Conservation (phyloP, 345 rosid genomes). For the Firmiana major region DNA sequence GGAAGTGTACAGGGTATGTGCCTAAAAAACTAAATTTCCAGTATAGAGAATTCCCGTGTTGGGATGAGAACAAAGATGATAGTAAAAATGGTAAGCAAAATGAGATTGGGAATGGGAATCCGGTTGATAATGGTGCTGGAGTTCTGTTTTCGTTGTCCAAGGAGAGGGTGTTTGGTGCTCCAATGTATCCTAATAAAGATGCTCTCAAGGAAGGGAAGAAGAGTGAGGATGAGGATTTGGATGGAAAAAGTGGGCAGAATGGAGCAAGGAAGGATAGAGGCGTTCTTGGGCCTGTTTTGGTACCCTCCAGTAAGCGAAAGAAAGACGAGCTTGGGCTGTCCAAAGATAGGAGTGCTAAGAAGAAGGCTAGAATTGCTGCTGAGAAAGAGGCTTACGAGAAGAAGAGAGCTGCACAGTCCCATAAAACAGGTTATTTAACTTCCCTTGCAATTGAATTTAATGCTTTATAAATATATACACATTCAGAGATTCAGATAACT, state of each 20-base stretch:
- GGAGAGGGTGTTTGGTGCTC: conserved; percentile 45
- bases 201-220: conserved; percentile 33
- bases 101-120: conserved; percentile 47
- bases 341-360: conserved; percentile 61
- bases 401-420: conserved; percentile 41
- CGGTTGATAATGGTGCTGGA: conserved; percentile 74
- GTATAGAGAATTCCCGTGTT: conserved; percentile 72
- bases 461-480: background rate
- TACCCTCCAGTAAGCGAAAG: conserved; percentile 51
- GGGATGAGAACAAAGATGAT: conserved; percentile 50
- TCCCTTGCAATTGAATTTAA: conserved; percentile 11
- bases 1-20: conserved; percentile 84
- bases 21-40: conserved; percentile 81
- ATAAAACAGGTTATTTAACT: conserved; percentile 38
- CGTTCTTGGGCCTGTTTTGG: conserved; percentile 49
- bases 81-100: conserved; percentile 12
- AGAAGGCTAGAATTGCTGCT: conserved; percentile 48
- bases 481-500: background rate
- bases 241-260: conserved; percentile 37
- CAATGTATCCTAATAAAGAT: conserved; percentile 32
- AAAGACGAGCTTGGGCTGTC: conserved; percentile 50
- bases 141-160: conserved; percentile 75
- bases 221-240: conserved; percentile 39
- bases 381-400: conserved; percentile 51
- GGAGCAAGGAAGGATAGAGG: conserved; percentile 52